A percentile compares a stretch with the other conserved stretches of the same genome.
phyloP scores from a whole-genome alignment of 2,329 filamentous ascomycete species.

The Aspergillus texensis region DNA sequence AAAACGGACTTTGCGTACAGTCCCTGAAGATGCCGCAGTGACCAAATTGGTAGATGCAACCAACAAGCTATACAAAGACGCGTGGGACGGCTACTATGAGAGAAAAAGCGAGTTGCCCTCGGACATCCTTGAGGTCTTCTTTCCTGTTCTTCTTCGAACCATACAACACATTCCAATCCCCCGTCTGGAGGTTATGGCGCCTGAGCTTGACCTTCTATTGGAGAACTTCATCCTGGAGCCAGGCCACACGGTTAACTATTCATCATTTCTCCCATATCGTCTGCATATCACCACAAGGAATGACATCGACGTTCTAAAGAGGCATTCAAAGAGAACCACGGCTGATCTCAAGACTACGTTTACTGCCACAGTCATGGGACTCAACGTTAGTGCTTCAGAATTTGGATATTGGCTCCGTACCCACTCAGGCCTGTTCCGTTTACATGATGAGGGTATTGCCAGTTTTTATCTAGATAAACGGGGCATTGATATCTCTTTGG shows the following conservation, averaged over 20 bases:
- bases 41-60: constrained; percentile 69
- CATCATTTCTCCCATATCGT: constrained; percentile 85
- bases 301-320: constrained; percentile 82
- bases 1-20: constrained; percentile 67
- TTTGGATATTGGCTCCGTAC: constrained; percentile 87
- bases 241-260: constrained; percentile 78
- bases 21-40: constrained; percentile 72
- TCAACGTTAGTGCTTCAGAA: constrained; percentile 82
- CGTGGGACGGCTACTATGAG: constrained; percentile 67
- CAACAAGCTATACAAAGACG: constrained; percentile 66
- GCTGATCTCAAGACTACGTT: constrained; percentile 71
- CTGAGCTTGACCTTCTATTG: constrained; percentile 79
- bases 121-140: constrained; percentile 77
- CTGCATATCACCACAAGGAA: constrained; percentile 82
- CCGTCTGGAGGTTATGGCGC: constrained; percentile 81
- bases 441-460: constrained; percentile 82
- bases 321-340: constrained; percentile 66
- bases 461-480: constrained; percentile 83
- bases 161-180: constrained; percentile 90
- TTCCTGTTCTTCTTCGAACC: constrained; percentile 73
- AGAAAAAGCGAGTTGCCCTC: constrained; percentile 72
- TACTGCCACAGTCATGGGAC: constrained; percentile 76
- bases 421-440: constrained; percentile 72
- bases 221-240: constrained; percentile 92
- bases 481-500: constrained; percentile 82